A percentile compares a stretch with the other conserved stretches of the same genome.
phyloP scores from a whole-genome alignment of 1,284 basidiomycete species.

The Baeospora myosura region DNA sequence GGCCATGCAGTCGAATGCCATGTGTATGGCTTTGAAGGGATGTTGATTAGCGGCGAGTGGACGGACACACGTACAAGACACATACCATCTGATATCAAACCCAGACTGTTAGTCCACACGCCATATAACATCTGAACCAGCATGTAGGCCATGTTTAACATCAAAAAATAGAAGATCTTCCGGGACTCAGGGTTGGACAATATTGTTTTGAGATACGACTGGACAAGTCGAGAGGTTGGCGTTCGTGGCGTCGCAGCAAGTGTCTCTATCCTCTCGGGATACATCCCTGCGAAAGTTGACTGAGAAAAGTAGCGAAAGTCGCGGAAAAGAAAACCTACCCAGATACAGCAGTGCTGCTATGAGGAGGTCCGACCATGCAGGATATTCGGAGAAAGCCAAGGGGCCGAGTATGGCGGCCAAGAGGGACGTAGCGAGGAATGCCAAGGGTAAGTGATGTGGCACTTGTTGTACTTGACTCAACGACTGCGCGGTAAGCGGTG shows the following conservation, averaged over 20 bases:
- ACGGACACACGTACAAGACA: constrained; percentile 7
- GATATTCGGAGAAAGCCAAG: constrained; percentile 48
- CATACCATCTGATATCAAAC: constrained; percentile 93
- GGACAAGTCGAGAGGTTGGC: constrained; percentile 50
- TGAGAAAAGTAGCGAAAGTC: neutral
- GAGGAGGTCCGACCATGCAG: constrained; percentile 46
- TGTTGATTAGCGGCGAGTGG: neutral
- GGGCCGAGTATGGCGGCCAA: constrained; percentile 40
- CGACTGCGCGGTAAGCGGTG: constrained; percentile 44
- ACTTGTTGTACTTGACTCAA: constrained; percentile 39
- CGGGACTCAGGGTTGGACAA: constrained; percentile 86
- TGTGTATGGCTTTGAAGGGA: constrained; percentile 81
- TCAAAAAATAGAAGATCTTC: constrained; percentile 95
- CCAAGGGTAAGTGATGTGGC: constrained; percentile 45
- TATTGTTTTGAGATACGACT: constrained; percentile 82
- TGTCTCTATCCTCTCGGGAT: constrained; percentile 38
- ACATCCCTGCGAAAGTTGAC: constrained; percentile 41
- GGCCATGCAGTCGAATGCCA: constrained; percentile 99
- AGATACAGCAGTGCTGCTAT: constrained; percentile 48
- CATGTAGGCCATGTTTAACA: constrained; percentile 96
- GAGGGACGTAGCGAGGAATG: constrained; percentile 42
- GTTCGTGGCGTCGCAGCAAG: constrained; percentile 41
- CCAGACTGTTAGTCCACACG: constrained; percentile 95
- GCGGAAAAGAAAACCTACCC: constrained; percentile 34
- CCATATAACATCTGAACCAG: constrained; percentile 92